Conservation (phyloP, 768 basidiomycete genomes). For the Pleurotus salmoneostramineus region DNA sequence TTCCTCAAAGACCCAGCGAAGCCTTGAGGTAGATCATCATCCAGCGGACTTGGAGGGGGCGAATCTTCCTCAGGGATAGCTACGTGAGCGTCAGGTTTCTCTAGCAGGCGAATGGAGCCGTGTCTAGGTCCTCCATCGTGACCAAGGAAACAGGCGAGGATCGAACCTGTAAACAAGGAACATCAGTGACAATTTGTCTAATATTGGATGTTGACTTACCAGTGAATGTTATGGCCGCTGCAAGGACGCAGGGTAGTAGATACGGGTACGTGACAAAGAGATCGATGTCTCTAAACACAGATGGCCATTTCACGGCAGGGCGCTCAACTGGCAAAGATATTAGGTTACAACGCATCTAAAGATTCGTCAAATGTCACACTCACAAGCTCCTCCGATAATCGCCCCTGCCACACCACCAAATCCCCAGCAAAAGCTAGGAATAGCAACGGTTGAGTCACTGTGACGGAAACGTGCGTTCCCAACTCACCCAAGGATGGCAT, state of each 20-base stretch:
- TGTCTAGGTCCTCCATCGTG: conserved; percentile 88
- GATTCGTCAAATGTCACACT: conserved; percentile 20
- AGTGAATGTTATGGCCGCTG: conserved; percentile 68
- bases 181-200: not conserved
- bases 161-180: conserved; percentile 50
- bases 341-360: not conserved
- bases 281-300: conserved; percentile 56
- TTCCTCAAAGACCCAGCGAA: conserved; percentile 39
- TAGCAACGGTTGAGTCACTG: conserved; percentile 6
- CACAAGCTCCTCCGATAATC: conserved; percentile 80
- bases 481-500: conserved; percentile 81
- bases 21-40: conserved; percentile 38
- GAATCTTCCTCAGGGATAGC: conserved; percentile 70
- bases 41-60: conserved; percentile 35
- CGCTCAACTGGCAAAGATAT: conserved; percentile 57
- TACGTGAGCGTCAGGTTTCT: conserved; percentile 54
- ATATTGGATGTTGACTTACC: conserved; percentile 32
- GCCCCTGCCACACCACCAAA: conserved; percentile 92
- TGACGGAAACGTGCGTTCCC: not conserved
- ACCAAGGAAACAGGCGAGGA: conserved; percentile 85
- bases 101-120: conserved; percentile 80
- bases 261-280: conserved; percentile 86
- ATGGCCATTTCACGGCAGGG: conserved; percentile 85
- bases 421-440: conserved; percentile 85
- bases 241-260: conserved; percentile 80